phyloP scores from a whole-genome alignment of 352 stramenopile species.

The Globisporangium uncinulatum region DNA sequence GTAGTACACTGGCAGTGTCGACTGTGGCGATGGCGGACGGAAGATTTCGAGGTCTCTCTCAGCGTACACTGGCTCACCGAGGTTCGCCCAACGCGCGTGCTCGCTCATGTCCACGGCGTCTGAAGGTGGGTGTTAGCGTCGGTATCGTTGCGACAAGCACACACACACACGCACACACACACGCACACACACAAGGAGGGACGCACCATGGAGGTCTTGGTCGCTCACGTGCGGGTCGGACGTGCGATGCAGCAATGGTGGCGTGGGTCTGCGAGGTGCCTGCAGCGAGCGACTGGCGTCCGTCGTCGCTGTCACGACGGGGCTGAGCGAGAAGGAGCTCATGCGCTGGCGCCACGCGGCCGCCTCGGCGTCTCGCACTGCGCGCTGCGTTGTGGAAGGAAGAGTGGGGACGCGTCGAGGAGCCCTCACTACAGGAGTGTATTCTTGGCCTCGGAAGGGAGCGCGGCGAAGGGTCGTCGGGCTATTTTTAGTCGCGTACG shows the following conservation, averaged over 20 bases:
- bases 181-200: conserved; percentile 8
- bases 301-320: background rate
- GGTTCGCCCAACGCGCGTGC: conserved; percentile 47
- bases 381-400: conserved; percentile 1
- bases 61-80: conserved; percentile 62
- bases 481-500: no score
- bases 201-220: conserved; percentile 38
- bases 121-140: conserved; percentile 1
- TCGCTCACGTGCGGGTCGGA: conserved; percentile 65
- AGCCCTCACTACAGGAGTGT: no score
- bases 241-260: conserved; percentile 42
- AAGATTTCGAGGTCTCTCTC: conserved; percentile 77
- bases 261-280: conserved; percentile 16
- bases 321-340: conserved; percentile 16
- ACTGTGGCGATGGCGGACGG: conserved; percentile 38
- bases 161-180: background rate
- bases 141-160: no score
- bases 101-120: conserved; percentile 68
- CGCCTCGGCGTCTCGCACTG: conserved; percentile 5
- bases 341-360: conserved; percentile 14
- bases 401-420: background rate
- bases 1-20: conserved; percentile 61
- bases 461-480: no score
- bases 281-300: background rate
- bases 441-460: no score